Evolutionary conservation across 768 basidiomycete genomes (phyloP).

Genomic region (Lactarius quietus): DNA sequence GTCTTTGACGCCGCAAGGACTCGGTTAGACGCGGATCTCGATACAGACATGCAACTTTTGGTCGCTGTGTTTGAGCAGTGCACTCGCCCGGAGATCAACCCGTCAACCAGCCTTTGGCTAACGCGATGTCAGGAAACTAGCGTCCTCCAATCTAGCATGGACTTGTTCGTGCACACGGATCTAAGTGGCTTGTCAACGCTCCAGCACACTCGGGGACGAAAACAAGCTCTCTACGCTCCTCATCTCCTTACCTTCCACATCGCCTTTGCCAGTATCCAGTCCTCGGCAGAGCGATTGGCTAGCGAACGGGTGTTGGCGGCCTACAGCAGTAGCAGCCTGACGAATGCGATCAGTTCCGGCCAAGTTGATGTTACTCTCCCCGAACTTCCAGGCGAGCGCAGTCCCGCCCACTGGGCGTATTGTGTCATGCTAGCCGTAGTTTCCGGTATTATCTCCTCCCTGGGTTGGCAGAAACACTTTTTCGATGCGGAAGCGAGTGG

Average conservation of each 20-base stretch:
- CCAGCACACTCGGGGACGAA: conserved; percentile 55
- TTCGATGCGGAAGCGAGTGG: conserved; percentile 85
- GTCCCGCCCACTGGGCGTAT: conserved; percentile 76
- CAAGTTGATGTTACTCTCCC: conserved; percentile 61
- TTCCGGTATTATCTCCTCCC: conserved; percentile 60
- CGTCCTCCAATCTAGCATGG: conserved; percentile 69
- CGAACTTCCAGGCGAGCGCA: conserved; percentile 70
- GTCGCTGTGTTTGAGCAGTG: conserved; percentile 83
- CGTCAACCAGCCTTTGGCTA: conserved; percentile 74
- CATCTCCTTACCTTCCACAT: conserved; percentile 86
- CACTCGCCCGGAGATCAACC: conserved; percentile 61
- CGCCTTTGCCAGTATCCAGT: conserved; percentile 69
- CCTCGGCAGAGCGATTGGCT: conserved; percentile 81
- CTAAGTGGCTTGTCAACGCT: conserved; percentile 68
- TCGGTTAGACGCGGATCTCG: conserved; percentile 58
- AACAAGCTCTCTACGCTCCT: conserved; percentile 67
- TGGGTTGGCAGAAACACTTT: conserved; percentile 66
- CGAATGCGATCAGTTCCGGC: conserved; percentile 70
- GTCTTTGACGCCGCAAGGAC: conserved; percentile 62
- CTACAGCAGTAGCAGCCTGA: conserved; percentile 81
- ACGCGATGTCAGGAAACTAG: conserved; percentile 76
- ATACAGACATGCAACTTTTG: conserved; percentile 76
- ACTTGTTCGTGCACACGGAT: conserved; percentile 66
- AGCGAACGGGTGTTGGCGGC: conserved; percentile 77
- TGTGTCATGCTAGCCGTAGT: conserved; percentile 82